Evolutionary conservation across 1,284 basidiomycete genomes (phyloP).

Genomic region (Cryptococcus jaspeensis): DNA sequence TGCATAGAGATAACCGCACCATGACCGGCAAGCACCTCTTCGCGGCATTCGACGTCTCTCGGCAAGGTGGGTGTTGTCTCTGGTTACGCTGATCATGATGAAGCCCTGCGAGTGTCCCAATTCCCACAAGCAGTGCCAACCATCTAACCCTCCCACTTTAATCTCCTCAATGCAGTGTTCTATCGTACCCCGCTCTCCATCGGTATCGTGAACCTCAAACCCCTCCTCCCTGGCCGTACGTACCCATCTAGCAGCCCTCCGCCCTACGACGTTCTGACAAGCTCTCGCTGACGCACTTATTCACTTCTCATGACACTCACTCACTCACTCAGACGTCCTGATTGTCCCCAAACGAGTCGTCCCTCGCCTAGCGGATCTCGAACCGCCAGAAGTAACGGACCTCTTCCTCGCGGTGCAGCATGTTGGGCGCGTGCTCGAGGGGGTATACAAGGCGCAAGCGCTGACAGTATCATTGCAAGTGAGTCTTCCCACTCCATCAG

Average conservation of each 20-base stretch:
- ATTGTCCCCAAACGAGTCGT: conserved; percentile 76
- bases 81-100: background rate
- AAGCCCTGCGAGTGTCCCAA: background rate
- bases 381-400: conserved; percentile 67
- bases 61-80: conserved; percentile 55
- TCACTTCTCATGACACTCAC: background rate
- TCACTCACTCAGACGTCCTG: conserved; percentile 68
- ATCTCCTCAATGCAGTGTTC: conserved; percentile 57
- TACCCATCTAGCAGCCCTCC: conserved; percentile 16
- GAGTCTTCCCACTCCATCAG: conserved; percentile 13
- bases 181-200: conserved; percentile 67
- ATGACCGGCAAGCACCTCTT: conserved; percentile 56
- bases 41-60: conserved; percentile 77
- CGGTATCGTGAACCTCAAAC: conserved; percentile 89
- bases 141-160: background rate
- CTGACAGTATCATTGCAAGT: conserved; percentile 83
- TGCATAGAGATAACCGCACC: background rate
- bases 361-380: conserved; percentile 71
- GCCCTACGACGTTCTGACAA: background rate
- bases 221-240: conserved; percentile 87
- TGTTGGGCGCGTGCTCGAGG: conserved; percentile 50
- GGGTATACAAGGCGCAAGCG: conserved; percentile 53
- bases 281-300: background rate
- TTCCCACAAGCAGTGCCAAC: too few relatives aligned
- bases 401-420: conserved; percentile 72